Base-by-base conservation (phyloP, 2,329 filamentous ascomycete genomes). In the Gnomoniopsis sp. region DNA sequence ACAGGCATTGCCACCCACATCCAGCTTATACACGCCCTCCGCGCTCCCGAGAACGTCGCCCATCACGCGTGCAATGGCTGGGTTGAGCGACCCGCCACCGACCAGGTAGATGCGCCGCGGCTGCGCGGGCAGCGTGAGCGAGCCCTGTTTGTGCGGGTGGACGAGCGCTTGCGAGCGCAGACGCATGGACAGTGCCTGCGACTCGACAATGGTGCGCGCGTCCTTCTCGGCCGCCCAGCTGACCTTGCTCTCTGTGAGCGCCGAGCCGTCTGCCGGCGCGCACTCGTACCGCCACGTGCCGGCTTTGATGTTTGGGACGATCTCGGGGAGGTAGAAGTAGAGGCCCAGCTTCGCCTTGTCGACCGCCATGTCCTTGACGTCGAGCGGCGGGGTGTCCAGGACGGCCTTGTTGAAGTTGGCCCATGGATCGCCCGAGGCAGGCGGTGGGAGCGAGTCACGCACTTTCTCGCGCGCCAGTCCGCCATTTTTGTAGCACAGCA, bases 401-500 rank as follows among this genome's bases (percentile, higher is more conserved):
- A 93, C 86, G 51, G 81, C 78, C 62, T 83, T 74, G 79, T 98
- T 95, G 80, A 98, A 99, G 53, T 74, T 80, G 53, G 85, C 83
- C 95, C 95, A 99, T 12, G 80, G 78, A 57, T 75, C 74, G 22
- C 76, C 72, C 44, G 71, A 67, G 6, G 65, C 46, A n/a, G 51
- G 49, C 15, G 62, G 49, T 62, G 91, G 88, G 54, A 98, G 84
- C 0, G 84, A 81, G 70, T 99, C 91, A 56, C 95, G 89, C 62
- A 98, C 85, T 67, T 90, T 87, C 72, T 99, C 95, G 48, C 95
- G 89, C 2, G 95, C 93, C 1, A 98, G 85, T 2, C 92, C 92
- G 65, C 95, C 95, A 75, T 99, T 99, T 77, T 98, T 98, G 80
- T 98, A 99, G 81, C 95, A 99, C 38, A 99, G 86, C 95, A 99